Evolutionary conservation across 2,329 filamentous ascomycete genomes (phyloP), one percentile per base, ranked within the genome.

Genomic region (Botrytis medusae): DNA sequence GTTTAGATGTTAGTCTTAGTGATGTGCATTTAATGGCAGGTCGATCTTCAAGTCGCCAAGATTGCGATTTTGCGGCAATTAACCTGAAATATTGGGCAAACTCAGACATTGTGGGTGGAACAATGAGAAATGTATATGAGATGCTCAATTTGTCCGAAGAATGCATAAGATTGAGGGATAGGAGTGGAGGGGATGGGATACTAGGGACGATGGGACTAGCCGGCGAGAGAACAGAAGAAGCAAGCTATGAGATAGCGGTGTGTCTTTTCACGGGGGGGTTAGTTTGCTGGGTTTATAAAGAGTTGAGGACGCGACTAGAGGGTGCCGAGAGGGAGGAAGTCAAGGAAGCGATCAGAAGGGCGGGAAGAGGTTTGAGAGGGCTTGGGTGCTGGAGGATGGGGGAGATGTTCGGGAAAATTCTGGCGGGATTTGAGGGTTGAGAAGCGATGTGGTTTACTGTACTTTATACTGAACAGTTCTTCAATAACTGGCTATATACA

Each of bases 11-110:
- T 10, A 75, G 69, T 29, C 75, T 80, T 0, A 76, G 74, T 7
- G 79, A 80, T 44, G 77, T 80, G 73, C 79, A 80, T 72, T 75
- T 80, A 29, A 77, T 78, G 10, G 79, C 78, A 0, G 79, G 79
- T 6, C 77, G 79, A 9, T 77, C 75, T 1, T 72, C 73, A 1
- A 79, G 76, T 44, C 57, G 74, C 22, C 74, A 79, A 42, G 79
- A 80, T 54, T 74, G 75, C 7, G 73, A 74, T 25, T 79, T 80
- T 34, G 78, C 79, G 1, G 77, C 78, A 9, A 76, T 78, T n/a
- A 79, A 79, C 63, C 72, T 80, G 22, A 76, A 75, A 40, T 75
- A 77, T 60, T 80, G 79, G 78, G 79, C 79, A 0, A 80, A 80
- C 40, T 73, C 61, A 40, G 76, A 76, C 29, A 77, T 78, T n/a